Evolutionary conservation across 495 filamentous ascomycete genomes (phyloP).

Genomic region (Penicillium bovifimosum): DNA sequence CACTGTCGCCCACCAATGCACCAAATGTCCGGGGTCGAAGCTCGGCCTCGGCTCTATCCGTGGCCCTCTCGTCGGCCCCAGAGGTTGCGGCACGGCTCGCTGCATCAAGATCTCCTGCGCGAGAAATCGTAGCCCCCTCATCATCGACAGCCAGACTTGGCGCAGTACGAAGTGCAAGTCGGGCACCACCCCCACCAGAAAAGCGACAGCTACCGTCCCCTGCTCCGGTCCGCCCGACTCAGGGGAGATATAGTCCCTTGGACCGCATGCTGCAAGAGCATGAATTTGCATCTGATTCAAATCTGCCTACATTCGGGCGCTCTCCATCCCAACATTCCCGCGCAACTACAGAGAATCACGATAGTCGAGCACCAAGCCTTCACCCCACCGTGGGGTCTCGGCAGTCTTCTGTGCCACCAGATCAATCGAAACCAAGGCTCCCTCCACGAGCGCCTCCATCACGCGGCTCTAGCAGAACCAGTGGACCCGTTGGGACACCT

Average conservation of each 20-base stretch:
- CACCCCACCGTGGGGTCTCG: conserved; percentile 16
- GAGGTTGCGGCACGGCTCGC: conserved; percentile 39
- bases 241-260: not conserved
- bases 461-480: conserved; percentile 11
- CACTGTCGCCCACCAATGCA: conserved; percentile 9
- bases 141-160: conserved; percentile 16
- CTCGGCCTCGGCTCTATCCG: conserved; percentile 9
- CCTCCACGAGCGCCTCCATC: conserved; percentile 24
- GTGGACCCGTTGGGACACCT: conserved; percentile 7
- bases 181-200: conserved; percentile 9
- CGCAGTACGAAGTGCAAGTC: conserved; percentile 20
- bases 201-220: conserved; percentile 14
- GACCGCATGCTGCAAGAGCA: conserved; percentile 14
- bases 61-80: conserved; percentile 19
- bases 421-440: conserved; percentile 22
- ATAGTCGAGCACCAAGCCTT: conserved; percentile 9
- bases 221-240: conserved; percentile 10
- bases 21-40: conserved; percentile 9
- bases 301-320: not conserved
- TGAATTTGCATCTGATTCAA: conserved; percentile 9
- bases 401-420: conserved; percentile 8
- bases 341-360: conserved; percentile 6
- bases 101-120: conserved; percentile 25
- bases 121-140: conserved; percentile 5
- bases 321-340: conserved; percentile 11